Base-by-base conservation (phyloP, 2,329 filamentous ascomycete species). In the Ophiocordyceps polyrhachis-furcata region DNA sequence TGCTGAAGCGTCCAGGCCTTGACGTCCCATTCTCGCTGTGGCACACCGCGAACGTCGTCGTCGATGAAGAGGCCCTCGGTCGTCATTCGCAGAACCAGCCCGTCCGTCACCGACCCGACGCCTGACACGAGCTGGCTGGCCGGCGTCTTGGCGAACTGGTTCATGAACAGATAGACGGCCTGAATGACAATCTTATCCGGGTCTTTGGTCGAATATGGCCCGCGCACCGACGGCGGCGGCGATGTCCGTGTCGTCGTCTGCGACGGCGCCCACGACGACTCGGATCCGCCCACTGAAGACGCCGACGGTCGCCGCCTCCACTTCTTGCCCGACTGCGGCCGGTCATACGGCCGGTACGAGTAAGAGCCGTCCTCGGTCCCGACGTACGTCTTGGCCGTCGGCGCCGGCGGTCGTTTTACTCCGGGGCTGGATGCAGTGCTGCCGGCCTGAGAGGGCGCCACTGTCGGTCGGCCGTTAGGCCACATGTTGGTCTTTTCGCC, bases 11-110 rank as follows among this genome's bases (percentile, higher is more conserved):
- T 94, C 91, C 91, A 96, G 23, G 89, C 88, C 63, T 96, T 96
- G 57, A 96, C 79, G 60, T 98, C 91, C 91, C 91, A 98, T 65
- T 98, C 91, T 48, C 91, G 79, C 63, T 96, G 87, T n/a, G 85
- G 80, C 15, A 95, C 85, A 49, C 79, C 79, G 41, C 88, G 79
- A 44, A 95, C 76, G 60, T 96, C 91, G 60, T 98, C 91, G 59
- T 98, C 91, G 57, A 98, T 91, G 64, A 96, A 96, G 45, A 96
- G 72, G 17, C 91, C 91, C 60, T 94, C 89, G 1, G 86, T 93
- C 12, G 85, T 89, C 56, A 96, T 91, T 44, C 84, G 83, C 49
- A 98, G 71, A 49, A 96, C 83, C 41, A 98, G 70, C 1, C 91
- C 91, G 57, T 98, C 88, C 2, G 88, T 94, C 29, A 96, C 86